Evolutionary conservation across 257 asterid species (phyloP).

Genomic region (Forsythia suspensa): DNA sequence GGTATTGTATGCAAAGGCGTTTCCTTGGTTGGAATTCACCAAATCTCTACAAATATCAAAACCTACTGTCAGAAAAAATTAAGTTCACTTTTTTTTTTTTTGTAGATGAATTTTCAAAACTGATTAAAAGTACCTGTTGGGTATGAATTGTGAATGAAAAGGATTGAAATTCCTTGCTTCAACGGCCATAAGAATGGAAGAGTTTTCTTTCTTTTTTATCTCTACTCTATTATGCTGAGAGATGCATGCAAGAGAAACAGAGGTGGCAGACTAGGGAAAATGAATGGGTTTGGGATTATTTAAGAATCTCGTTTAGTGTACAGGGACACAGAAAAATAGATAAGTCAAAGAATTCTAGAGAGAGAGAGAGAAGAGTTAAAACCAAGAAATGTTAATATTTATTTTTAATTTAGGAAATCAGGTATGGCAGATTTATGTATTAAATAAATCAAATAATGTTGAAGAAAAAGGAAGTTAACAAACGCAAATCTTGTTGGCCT

Average conservation of each 20-base stretch:
- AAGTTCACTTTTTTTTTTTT: neutral
- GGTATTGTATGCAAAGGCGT: slow-evolving; percentile 23
- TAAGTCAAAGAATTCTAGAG: slow-evolving; percentile 40
- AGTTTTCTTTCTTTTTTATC: neutral
- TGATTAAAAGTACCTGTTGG: slow-evolving; percentile 33
- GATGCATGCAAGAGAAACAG: slow-evolving; percentile 27
- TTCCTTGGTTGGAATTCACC: slow-evolving; percentile 30
- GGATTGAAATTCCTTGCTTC: slow-evolving; percentile 69
- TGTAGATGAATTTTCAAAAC: neutral
- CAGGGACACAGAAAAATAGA: neutral
- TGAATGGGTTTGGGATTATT: slow-evolving; percentile 40
- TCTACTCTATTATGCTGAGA: neutral
- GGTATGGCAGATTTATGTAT: slow-evolving; percentile 23
- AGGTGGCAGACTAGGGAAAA: slow-evolving; percentile 25
- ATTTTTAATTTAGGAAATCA: slow-evolving; percentile 22
- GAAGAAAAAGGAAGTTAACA: neutral
- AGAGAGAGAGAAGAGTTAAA: slow-evolving; percentile 13
- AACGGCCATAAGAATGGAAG: slow-evolving; percentile 51
- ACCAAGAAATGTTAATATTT: slow-evolving; percentile 13
- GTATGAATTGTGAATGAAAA: slow-evolving; percentile 40
- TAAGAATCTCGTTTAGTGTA: slow-evolving; percentile 41
- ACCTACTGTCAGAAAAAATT: neutral
- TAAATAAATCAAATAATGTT: slow-evolving; percentile 16
- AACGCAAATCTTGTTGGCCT: slow-evolving; percentile 22
- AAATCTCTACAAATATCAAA: slow-evolving; percentile 31